Conservation (phyloP, 2,329 filamentous ascomycete species). For the Ascochyta fabae region DNA sequence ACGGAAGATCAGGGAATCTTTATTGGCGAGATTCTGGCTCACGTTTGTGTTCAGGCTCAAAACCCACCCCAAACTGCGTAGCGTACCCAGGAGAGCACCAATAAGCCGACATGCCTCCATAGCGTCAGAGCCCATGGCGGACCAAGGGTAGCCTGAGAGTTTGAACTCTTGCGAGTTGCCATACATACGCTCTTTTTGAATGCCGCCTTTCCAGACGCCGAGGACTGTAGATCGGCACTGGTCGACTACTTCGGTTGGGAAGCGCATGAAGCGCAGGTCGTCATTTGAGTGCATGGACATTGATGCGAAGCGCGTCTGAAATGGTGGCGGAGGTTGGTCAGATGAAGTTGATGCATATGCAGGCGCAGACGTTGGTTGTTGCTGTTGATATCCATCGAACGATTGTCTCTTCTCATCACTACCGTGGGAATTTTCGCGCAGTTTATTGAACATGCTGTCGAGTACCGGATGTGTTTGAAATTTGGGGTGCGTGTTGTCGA, state of each 20-base stretch:
- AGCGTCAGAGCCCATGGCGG: conserved; percentile 30
- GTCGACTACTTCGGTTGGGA: conserved; percentile 37
- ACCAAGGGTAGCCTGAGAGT: conserved; percentile 48
- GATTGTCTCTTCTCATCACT: conserved; percentile 20
- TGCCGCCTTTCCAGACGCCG: conserved; percentile 38
- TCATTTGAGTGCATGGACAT: conserved; percentile 33
- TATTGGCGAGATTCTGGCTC: conserved; percentile 41
- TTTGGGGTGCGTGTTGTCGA: too few relatives aligned
- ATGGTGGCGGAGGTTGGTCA: conserved; percentile 9
- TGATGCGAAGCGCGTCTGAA: conserved; percentile 33
- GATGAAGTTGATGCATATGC: conserved; percentile 21
- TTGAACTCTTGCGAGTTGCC: conserved; percentile 48
- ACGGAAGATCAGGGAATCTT: conserved; percentile 50
- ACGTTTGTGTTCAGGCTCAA: conserved; percentile 47
- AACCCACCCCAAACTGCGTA: conserved; percentile 50
- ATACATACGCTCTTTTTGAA: conserved; percentile 43
- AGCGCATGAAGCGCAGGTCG: conserved; percentile 46
- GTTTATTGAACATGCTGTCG: conserved; percentile 21
- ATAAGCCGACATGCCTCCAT: conserved; percentile 44
- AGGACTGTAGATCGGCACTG: conserved; percentile 34
- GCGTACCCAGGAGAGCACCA: conserved; percentile 38
- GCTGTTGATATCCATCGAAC: neutral
- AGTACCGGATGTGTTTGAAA: neutral
- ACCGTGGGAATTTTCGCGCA: conserved; percentile 21
- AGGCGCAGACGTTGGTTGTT: conserved; percentile 14